A percentile compares a stretch with the other conserved stretches of the same genome.
phyloP scores from a whole-genome alignment of 495 filamentous ascomycete genomes.

The Hypoxylon lenormandii region DNA sequence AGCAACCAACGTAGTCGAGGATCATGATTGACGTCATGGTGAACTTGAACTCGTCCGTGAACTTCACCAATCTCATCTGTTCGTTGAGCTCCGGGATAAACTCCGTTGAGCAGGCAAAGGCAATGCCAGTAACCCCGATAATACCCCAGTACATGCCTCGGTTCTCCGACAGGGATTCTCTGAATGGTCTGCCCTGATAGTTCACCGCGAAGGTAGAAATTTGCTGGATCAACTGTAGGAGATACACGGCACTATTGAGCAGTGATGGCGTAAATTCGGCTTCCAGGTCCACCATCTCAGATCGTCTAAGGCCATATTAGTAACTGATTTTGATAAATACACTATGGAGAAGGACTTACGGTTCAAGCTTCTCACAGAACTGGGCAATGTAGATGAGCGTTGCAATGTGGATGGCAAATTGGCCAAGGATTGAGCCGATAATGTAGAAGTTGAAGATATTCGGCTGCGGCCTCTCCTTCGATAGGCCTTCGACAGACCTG shows the following conservation, averaged over 20 bases:
- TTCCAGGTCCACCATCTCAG: slow-evolving; percentile 84
- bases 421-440: slow-evolving; percentile 95
- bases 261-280: slow-evolving; percentile 94
- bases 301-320: slow-evolving; percentile 64
- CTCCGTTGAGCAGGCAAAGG: slow-evolving; percentile 96
- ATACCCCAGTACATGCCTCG: slow-evolving; percentile 98
- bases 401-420: slow-evolving; percentile 95
- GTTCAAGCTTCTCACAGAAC: slow-evolving; percentile 83
- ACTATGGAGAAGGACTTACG: slow-evolving; percentile 67
- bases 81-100: slow-evolving; percentile 95
- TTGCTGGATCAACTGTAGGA: slow-evolving; percentile 97
- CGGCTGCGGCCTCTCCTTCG: slow-evolving; percentile 96
- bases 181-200: slow-evolving; percentile 98
- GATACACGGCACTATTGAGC: slow-evolving; percentile 96
- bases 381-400: slow-evolving; percentile 94
- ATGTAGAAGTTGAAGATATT: slow-evolving; percentile 99
- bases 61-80: slow-evolving; percentile 92
- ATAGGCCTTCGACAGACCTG: slow-evolving; percentile 91
- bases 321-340: slow-evolving; percentile 43
- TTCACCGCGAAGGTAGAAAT: slow-evolving; percentile 99
- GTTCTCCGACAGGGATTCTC: slow-evolving; percentile 94
- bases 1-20: slow-evolving; percentile 89
- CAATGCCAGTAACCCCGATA: slow-evolving; percentile 84
- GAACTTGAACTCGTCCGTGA: slow-evolving; percentile 87
- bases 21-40: slow-evolving; percentile 88